Evolutionary conservation across 805 yeast genomes (phyloP).

Genomic region (Yueomyces sp.): DNA sequence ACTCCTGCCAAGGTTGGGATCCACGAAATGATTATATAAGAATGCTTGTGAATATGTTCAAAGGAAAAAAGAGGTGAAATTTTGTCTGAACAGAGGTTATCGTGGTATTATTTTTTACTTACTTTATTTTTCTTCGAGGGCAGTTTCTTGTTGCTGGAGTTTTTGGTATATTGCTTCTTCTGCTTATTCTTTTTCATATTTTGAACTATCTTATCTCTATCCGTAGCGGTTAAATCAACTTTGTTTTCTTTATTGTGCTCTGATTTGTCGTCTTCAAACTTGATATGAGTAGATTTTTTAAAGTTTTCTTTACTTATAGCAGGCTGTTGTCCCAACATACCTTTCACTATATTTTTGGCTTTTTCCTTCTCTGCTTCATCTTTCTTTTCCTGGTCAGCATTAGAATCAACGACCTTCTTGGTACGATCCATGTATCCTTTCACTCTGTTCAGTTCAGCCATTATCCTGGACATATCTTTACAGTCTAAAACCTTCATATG

Average conservation of each 20-base stretch:
- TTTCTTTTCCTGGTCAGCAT: not conserved
- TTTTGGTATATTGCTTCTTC: not conserved
- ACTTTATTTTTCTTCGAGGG: too few relatives aligned
- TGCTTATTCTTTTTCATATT: not conserved
- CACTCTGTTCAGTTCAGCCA: not conserved
- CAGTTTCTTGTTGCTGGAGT: not conserved
- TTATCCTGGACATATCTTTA: not conserved
- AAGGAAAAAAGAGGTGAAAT: too few relatives aligned
- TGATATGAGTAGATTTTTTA: not conserved
- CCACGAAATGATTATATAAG: too few relatives aligned
- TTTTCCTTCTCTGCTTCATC: not conserved
- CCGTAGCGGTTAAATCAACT: not conserved
- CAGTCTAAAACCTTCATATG: not conserved
- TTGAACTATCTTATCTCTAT: not conserved
- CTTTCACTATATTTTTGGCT: not conserved
- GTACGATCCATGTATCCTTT: not conserved
- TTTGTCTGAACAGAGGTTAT: too few relatives aligned
- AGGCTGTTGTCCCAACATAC: not conserved
- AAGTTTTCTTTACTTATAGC: not conserved
- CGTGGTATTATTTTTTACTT: too few relatives aligned
- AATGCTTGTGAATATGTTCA: too few relatives aligned
- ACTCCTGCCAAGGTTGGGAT: too few relatives aligned
- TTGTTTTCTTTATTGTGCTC: not conserved
- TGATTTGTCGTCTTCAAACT: not conserved
- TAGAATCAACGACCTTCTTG: not conserved